Conservation (phyloP, 129 eudicot genomes). For the Helianthus annuus region HanXRQr2.0-SUNRISE NC_035438.2:11365261-11365760, state of each 20-base stretch:
- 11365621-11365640: constrained; percentile 69
- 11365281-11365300: constrained; percentile 47
- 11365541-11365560: constrained; percentile 78
- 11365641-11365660: constrained; percentile 74
- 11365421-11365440: constrained; percentile 57
- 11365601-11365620: constrained; percentile 58
- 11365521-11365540: constrained; percentile 56
- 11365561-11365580: constrained; percentile 83
- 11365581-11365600: constrained; percentile 70
- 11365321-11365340: constrained; percentile 53
- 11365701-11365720: constrained; percentile 58
- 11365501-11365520: constrained; percentile 61
- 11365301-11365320: constrained; percentile 19
- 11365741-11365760: constrained; percentile 62
- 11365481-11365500: constrained; percentile 67
- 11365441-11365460: constrained; percentile 74
- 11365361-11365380: constrained; percentile 65
- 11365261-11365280: constrained; percentile 58
- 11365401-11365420: constrained; percentile 61
- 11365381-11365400: constrained; percentile 68
- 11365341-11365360: constrained; percentile 67
- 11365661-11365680: constrained; percentile 78
- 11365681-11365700: constrained; percentile 61
- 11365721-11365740: constrained; percentile 60
- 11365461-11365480: constrained; percentile 79